Evolutionary conservation across 2,329 filamentous ascomycete genomes (phyloP).

Genomic region (Talaromyces sp.): DNA sequence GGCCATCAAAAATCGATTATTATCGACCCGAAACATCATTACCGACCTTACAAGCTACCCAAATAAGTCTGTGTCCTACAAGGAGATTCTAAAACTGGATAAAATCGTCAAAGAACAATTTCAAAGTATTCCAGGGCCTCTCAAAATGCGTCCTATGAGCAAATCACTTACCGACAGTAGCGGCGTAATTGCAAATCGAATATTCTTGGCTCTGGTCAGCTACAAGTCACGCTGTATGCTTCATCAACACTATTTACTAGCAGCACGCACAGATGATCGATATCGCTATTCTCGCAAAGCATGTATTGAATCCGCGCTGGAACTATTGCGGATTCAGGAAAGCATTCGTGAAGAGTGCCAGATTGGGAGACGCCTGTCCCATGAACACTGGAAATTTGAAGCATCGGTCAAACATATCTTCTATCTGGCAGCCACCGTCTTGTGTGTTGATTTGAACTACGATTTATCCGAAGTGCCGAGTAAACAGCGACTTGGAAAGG

Average conservation of each 20-base stretch:
- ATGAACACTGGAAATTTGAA: conserved; percentile 11
- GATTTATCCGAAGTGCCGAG: neutral
- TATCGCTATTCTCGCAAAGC: conserved; percentile 14
- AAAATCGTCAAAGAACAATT: conserved; percentile 12
- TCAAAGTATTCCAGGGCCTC: neutral
- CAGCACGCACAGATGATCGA: neutral
- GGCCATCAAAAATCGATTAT: conserved; percentile 11
- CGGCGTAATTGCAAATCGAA: conserved; percentile 10
- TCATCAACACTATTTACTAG: conserved; percentile 9
- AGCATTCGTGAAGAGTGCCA: conserved; percentile 13
- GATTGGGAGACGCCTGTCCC: conserved; percentile 11
- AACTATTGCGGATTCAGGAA: conserved; percentile 9
- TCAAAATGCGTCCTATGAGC: conserved; percentile 12
- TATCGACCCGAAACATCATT: conserved; percentile 11
- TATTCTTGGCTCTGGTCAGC: conserved; percentile 12
- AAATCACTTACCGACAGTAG: conserved; percentile 12
- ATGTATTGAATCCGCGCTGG: conserved; percentile 15
- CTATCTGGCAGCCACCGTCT: conserved; percentile 12
- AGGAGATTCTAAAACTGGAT: conserved; percentile 14
- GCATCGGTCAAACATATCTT: conserved; percentile 12
- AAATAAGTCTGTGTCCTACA: conserved; percentile 8
- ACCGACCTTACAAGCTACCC: conserved; percentile 7
- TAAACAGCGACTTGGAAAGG: neutral
- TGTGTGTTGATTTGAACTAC: conserved; percentile 13
- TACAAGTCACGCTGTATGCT: conserved; percentile 15